These are phyloP conservation scores for Aegilops speltoides DNA, from an alignment of 176 grass and related monocot genomes.

Conservation along the genomic window DNA sequence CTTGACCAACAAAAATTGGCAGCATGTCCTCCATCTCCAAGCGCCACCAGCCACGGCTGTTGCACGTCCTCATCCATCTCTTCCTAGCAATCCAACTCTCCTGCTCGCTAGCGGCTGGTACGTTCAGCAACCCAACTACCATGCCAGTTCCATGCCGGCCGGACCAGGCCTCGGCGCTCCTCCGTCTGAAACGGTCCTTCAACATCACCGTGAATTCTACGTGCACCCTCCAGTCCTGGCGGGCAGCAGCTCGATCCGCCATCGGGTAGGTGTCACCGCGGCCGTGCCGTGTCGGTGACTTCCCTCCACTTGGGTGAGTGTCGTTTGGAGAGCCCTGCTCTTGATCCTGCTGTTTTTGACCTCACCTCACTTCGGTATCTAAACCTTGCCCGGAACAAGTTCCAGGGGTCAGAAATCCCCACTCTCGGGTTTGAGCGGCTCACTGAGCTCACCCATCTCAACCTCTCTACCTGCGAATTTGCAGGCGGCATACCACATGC, in stretches of 20 bases:
- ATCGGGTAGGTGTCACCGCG: too few relatives aligned
- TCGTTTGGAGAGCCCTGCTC: too few relatives aligned
- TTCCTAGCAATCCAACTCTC: neutral
- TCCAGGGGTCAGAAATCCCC: neutral
- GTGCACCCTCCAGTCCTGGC: too few relatives aligned
- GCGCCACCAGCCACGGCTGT: neutral
- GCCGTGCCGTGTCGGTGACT: too few relatives aligned
- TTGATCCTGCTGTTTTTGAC: neutral
- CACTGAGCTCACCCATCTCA: neutral
- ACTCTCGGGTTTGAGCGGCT: neutral
- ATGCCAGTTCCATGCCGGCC: neutral
- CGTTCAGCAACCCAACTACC: neutral
- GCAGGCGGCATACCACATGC: neutral
- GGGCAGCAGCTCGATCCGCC: too few relatives aligned
- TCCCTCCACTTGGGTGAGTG: too few relatives aligned
- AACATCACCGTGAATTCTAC: neutral
- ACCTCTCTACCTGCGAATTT: neutral
- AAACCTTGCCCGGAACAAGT: neutral
- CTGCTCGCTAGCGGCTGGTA: neutral
- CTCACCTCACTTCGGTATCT: neutral
- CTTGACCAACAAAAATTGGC: neutral
- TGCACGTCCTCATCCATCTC: neutral
- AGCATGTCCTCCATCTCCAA: neutral
- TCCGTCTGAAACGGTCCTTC: neutral
- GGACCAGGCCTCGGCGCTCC: neutral